Conservation (phyloP, 1,284 basidiomycete genomes). For the Ceratobasidium sp. region DNA sequence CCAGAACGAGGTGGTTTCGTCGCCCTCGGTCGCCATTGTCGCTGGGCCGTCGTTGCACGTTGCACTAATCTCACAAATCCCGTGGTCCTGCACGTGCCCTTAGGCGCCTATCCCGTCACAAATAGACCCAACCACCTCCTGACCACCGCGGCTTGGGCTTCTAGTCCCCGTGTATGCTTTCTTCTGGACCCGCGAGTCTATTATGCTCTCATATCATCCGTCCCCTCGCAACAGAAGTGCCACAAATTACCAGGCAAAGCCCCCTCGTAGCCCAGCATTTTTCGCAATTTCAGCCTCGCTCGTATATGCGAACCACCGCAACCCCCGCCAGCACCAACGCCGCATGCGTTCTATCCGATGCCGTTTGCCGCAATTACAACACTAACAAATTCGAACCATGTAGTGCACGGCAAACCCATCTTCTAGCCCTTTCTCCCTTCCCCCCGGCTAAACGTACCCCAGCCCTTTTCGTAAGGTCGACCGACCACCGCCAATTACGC, state of each 20-base stretch:
- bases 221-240: slow-evolving; percentile 6
- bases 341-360: no score
- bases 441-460: not conserved
- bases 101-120: not conserved
- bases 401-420: not conserved
- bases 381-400: not conserved
- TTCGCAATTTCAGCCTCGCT: not conserved
- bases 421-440: not conserved
- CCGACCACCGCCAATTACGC: no score
- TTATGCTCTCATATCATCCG: not conserved
- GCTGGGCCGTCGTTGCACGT: slow-evolving; percentile 19
- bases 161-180: not conserved
- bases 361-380: not conserved
- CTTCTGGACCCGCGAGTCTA: slow-evolving; percentile 12
- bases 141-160: slow-evolving; percentile 6
- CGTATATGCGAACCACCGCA: not conserved
- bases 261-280: not conserved
- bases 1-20: slow-evolving; percentile 64
- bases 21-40: slow-evolving; percentile 19
- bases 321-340: no score
- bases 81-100: not conserved
- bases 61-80: not conserved
- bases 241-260: not conserved
- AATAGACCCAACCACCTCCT: no score
- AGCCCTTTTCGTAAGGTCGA: no score